phyloP scores from a whole-genome alignment of 2,329 filamentous ascomycete genomes.

The Dendryphion nanum region DNA sequence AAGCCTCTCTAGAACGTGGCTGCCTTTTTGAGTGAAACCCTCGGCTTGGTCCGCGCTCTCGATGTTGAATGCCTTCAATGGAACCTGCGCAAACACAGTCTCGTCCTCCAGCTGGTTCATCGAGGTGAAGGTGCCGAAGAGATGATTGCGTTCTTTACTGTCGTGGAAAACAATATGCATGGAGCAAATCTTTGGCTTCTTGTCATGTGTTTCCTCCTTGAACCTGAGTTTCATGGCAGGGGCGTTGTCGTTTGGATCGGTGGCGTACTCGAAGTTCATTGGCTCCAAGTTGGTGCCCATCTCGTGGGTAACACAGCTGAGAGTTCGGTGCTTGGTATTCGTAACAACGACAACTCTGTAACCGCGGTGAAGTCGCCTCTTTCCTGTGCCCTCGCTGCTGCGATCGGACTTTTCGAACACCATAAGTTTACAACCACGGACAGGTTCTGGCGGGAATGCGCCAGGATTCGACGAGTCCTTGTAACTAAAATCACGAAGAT shows the following conservation, averaged over 20 bases:
- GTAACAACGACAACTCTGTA: constrained; percentile 78
- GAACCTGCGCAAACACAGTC: constrained; percentile 67
- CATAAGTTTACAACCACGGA: constrained; percentile 68
- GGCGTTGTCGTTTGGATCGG: constrained; percentile 61
- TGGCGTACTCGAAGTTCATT: constrained; percentile 69
- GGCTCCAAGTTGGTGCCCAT: constrained; percentile 62
- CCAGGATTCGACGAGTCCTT: constrained; percentile 70
- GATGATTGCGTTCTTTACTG: constrained; percentile 64
- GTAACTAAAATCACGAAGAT: constrained; percentile 74
- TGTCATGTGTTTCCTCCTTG: constrained; percentile 56
- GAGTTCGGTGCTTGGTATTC: constrained; percentile 70
- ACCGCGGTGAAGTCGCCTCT: constrained; percentile 71
- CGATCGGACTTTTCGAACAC: constrained; percentile 71
- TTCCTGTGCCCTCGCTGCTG: constrained; percentile 70
- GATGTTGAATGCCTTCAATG: constrained; percentile 65
- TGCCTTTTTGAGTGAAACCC: constrained; percentile 39
- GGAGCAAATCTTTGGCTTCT: constrained; percentile 49
- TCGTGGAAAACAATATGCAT: constrained; percentile 78
- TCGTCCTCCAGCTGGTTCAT: constrained; percentile 68
- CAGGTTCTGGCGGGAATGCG: constrained; percentile 72
- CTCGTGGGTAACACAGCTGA: constrained; percentile 73
- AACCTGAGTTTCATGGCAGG: constrained; percentile 71
- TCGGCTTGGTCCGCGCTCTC: constrained; percentile 55
- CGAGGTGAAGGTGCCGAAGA: constrained; percentile 73
- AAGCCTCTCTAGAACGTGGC: constrained; percentile 43